These are phyloP conservation scores for Epithele typhae DNA, from an alignment of 768 basidiomycete genomes.

Conservation along the genomic window DNA sequence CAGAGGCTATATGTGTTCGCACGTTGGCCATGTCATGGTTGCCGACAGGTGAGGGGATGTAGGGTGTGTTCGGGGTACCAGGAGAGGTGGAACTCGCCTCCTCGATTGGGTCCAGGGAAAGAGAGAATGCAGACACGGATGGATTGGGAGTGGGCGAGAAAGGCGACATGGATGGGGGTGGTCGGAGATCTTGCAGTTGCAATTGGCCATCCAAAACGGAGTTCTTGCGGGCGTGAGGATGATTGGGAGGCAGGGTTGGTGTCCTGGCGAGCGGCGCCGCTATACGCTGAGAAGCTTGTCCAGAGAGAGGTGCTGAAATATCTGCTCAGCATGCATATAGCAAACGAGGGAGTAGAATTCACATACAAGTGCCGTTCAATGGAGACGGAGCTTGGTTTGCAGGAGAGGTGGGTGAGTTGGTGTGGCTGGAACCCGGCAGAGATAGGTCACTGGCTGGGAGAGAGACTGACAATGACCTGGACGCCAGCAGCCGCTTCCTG, in stretches of 20 bases:
- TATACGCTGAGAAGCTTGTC: conserved; percentile 13
- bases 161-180: conserved; percentile 15
- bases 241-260: conserved; percentile 46
- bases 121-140: conserved; percentile 28
- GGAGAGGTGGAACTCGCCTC: conserved; percentile 23
- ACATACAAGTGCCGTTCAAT: conserved; percentile 2
- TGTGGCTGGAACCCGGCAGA: conserved; percentile 14
- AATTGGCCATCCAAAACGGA: conserved; percentile 55
- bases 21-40: conserved; percentile 7
- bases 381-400: neutral
- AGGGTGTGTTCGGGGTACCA: conserved; percentile 25
- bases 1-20: conserved; percentile 15
- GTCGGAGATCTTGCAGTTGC: conserved; percentile 25
- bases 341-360: too few species aligned
- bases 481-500: conserved; percentile 31
- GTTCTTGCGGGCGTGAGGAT: conserved; percentile 76
- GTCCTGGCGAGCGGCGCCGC: conserved; percentile 41
- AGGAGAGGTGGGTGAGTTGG: conserved; percentile 2
- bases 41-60: conserved; percentile 20
- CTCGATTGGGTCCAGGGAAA: conserved; percentile 32
- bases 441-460: conserved; percentile 49
- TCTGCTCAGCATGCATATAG: too few species aligned
- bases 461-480: conserved; percentile 65
- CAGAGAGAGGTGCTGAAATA: conserved; percentile 3
- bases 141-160: conserved; percentile 23